phyloP scores from a whole-genome alignment of 2,329 filamentous ascomycete genomes.

The Keithomyces neogunnii region DNA sequence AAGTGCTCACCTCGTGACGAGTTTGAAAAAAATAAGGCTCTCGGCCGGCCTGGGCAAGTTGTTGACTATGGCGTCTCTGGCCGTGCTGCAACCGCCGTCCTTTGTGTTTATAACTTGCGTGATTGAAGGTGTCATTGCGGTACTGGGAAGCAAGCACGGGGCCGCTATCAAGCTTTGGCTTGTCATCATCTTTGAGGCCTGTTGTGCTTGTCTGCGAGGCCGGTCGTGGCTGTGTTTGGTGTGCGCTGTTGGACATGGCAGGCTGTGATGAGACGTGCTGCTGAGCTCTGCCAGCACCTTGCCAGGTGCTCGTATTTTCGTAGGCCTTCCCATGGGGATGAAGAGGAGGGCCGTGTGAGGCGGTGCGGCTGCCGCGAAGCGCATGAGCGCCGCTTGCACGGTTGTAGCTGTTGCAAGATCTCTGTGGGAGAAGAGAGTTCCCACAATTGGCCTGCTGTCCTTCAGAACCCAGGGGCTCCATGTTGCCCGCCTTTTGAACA shows the following conservation, averaged over 20 bases:
- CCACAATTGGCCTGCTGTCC: neutral
- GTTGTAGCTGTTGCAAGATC: neutral
- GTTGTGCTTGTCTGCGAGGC: neutral
- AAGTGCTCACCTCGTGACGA: neutral
- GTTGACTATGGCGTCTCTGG: neutral
- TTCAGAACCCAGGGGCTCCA: neutral
- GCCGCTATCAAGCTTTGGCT: neutral
- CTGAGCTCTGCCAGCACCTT: neutral
- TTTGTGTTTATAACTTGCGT: conserved; percentile 1
- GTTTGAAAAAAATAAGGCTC: neutral
- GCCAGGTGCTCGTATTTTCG: neutral
- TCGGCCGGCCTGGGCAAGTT: neutral
- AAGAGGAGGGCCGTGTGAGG: neutral
- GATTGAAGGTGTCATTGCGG: neutral
- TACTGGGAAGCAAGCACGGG: neutral
- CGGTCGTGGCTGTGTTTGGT: neutral
- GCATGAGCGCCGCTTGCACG: neutral
- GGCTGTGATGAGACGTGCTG: neutral
- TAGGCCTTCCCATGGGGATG: neutral
- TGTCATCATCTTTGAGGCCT: neutral
- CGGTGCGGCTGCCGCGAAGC: neutral
- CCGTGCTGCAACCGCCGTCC: neutral
- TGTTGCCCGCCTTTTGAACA: conserved; percentile 12
- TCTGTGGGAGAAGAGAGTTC: neutral
- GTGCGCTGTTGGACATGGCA: neutral